phyloP scores from a whole-genome alignment of 345 rosid species.

The Salix dunnii region DNA sequence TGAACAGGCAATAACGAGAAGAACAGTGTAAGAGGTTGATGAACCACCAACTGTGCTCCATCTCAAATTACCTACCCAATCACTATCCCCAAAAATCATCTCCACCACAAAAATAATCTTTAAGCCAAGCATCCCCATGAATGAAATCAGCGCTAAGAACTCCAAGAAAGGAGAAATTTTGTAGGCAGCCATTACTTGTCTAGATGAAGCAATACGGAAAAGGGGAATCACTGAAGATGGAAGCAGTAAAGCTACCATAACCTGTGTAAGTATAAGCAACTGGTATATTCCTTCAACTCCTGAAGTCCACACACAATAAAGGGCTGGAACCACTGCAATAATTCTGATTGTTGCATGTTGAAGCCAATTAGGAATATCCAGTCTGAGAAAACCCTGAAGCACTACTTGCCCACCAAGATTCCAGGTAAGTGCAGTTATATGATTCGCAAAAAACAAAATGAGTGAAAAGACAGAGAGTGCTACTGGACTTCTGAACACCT shows the following conservation, averaged over 20 bases:
- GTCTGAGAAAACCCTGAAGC: conserved; percentile 65
- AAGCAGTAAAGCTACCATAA: conserved; percentile 75
- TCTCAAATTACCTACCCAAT: conserved; percentile 81
- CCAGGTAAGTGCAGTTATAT: conserved; percentile 77
- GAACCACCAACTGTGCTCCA: conserved; percentile 57
- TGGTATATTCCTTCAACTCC: conserved; percentile 92
- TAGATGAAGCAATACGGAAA: conserved; percentile 82
- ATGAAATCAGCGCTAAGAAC: conserved; percentile 52
- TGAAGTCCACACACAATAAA: conserved; percentile 78
- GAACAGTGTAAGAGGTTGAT: conserved; percentile 48
- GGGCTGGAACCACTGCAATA: conserved; percentile 77
- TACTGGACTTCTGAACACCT: conserved; percentile 69
- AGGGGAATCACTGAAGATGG: conserved; percentile 91
- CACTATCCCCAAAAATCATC: conserved; percentile 85
- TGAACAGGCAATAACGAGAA: conserved; percentile 58
- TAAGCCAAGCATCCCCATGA: conserved; percentile 71
- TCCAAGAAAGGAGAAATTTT: conserved; percentile 77
- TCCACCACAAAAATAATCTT: conserved; percentile 76
- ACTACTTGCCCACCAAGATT: conserved; percentile 69
- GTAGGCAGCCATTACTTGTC: conserved; percentile 73
- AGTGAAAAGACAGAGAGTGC: conserved; percentile 51
- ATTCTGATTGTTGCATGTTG: conserved; percentile 80
- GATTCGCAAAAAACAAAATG: conserved; percentile 67
- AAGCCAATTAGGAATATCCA: conserved; percentile 92
- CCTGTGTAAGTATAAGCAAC: conserved; percentile 77